These are phyloP conservation scores for Beauveria scarabaeidicola DNA, from an alignment of 2,329 filamentous ascomycete species.

Conservation along the genomic window DNA sequence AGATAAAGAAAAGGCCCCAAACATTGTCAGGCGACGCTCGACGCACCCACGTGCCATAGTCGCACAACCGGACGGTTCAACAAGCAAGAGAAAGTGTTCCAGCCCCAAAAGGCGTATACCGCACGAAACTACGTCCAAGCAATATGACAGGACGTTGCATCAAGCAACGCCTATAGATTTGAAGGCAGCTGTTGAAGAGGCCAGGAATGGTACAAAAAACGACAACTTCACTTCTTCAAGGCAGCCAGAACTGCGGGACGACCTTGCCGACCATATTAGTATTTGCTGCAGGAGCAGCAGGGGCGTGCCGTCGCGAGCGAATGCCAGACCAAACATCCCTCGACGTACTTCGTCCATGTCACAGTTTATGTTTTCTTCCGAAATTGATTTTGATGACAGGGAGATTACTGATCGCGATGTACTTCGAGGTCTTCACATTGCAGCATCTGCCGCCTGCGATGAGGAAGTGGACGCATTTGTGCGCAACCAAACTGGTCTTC, in stretches of 20 bases:
- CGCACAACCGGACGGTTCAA: background rate
- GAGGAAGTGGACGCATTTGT: slow-evolving; percentile 45
- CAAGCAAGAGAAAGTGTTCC: background rate
- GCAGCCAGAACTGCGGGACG: background rate
- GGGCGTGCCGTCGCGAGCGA: slow-evolving; percentile 18
- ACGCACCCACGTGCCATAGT: background rate
- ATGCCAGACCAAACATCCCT: slow-evolving; percentile 27
- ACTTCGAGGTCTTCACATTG: slow-evolving; percentile 45
- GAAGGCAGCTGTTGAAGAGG: background rate
- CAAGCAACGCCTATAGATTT: background rate
- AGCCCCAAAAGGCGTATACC: background rate
- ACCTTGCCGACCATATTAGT: slow-evolving; percentile 16
- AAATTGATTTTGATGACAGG: slow-evolving; percentile 26
- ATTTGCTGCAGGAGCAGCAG: slow-evolving; percentile 14
- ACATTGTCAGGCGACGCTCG: background rate
- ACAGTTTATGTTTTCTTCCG: slow-evolving; percentile 15
- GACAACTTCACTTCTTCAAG: background rate
- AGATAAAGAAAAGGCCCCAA: background rate
- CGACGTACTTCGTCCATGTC: slow-evolving; percentile 28
- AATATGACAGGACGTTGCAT: slow-evolving; percentile 1
- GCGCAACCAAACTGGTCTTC: slow-evolving; percentile 40
- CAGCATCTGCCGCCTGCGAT: slow-evolving; percentile 47
- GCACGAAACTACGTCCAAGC: slow-evolving; percentile 2
- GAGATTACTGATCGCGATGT: slow-evolving; percentile 42
- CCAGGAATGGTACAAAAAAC: background rate